phyloP scores from a whole-genome alignment of 495 filamentous ascomycete species.

The Aspergillus heteromorphus region DNA sequence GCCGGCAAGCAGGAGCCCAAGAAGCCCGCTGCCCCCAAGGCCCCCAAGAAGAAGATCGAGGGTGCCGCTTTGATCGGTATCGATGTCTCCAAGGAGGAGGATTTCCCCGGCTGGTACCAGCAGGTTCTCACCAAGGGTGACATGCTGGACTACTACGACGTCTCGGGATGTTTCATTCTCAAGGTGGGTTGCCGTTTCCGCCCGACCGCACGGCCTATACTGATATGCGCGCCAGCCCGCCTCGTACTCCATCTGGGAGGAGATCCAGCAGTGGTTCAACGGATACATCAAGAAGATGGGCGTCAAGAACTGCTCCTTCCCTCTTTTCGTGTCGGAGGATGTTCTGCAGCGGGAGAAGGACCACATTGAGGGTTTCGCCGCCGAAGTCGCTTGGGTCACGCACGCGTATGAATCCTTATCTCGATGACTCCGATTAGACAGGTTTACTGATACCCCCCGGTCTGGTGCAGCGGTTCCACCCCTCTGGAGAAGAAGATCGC shows the following conservation, averaged over 20 bases:
- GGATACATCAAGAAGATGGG: conserved; percentile 78
- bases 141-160: conserved; percentile 91
- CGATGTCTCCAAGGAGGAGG: conserved; percentile 72
- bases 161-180: conserved; percentile 93
- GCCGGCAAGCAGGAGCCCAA: conserved; percentile 41
- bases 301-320: conserved; percentile 93
- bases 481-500: conserved; percentile 92
- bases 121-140: conserved; percentile 93
- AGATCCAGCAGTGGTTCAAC: conserved; percentile 87
- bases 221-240: conserved; percentile 45
- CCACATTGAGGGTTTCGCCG: conserved; percentile 95
- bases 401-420: conserved; percentile 61
- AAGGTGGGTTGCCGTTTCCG: conserved; percentile 42
- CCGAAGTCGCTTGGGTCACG: conserved; percentile 98
- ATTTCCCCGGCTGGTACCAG: conserved; percentile 93
- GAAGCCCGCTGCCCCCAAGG: conserved; percentile 28
- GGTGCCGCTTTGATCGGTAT: conserved; percentile 76
- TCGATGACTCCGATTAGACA: conserved; percentile 6
- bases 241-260: conserved; percentile 88
- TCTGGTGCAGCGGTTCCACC: conserved; percentile 56
- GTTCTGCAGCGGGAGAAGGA: conserved; percentile 92
- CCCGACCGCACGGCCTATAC: not conserved
- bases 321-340: conserved; percentile 86
- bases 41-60: conserved; percentile 48
- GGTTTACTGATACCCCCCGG: conserved; percentile 19